phyloP scores from a whole-genome alignment of 345 rosid species.

The Lepidium africanum region DNA sequence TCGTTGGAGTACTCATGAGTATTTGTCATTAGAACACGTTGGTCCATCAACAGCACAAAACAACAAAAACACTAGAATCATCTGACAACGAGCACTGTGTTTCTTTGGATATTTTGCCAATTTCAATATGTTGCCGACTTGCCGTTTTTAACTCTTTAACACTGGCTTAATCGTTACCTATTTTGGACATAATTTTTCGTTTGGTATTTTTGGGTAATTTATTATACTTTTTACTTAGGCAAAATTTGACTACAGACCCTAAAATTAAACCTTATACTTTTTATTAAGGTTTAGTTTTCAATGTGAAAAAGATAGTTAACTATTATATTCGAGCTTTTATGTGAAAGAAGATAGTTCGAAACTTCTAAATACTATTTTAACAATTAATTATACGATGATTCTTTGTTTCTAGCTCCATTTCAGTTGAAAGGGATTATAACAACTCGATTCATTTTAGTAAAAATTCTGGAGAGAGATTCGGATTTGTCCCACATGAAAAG shows the following conservation, averaged over 20 bases:
- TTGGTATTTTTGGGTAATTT: not conserved
- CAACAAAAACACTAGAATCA: not conserved
- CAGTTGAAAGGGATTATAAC: too few relatives aligned
- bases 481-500: too few relatives aligned
- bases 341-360: not conserved
- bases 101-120: not conserved
- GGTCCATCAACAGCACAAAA: not conserved
- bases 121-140: conserved; percentile 1
- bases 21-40: not conserved
- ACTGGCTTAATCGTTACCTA: not conserved
- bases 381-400: not conserved
- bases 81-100: not conserved
- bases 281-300: not conserved
- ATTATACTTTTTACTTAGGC: not conserved
- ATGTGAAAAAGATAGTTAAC: too few relatives aligned
- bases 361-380: not conserved
- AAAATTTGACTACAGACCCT: not conserved
- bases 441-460: too few relatives aligned
- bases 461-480: too few relatives aligned
- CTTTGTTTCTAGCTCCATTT: too few relatives aligned
- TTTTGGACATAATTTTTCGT: not conserved
- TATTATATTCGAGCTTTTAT: not conserved
- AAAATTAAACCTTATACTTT: too few relatives aligned
- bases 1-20: not conserved
- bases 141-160: not conserved